A percentile compares a stretch with the other conserved stretches of the same genome.
Evolutionary conservation across 169 alveolate genomes (phyloP).

Genomic region (Plasmodium inui): DNA sequence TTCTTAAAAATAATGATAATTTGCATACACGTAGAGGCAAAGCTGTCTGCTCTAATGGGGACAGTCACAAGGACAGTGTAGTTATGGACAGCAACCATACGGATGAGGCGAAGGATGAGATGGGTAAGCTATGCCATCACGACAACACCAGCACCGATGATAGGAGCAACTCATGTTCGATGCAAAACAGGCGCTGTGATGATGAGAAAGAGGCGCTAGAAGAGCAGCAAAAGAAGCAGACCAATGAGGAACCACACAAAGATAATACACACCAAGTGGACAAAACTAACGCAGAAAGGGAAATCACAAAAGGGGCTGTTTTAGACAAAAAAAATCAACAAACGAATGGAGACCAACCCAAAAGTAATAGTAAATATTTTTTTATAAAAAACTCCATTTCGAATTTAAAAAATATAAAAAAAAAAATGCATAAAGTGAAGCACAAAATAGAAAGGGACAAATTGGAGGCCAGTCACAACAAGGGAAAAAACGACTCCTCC

Average conservation of each 20-base stretch:
- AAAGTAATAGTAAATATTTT: constrained; percentile 34
- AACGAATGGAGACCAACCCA: not conserved
- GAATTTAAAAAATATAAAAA: constrained; percentile 46
- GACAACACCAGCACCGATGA: constrained; percentile 8
- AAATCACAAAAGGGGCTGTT: not conserved
- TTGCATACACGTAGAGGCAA: not conserved
- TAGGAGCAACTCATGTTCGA: not conserved
- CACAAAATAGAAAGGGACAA: not conserved
- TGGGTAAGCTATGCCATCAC: not conserved
- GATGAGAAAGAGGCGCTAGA: not conserved
- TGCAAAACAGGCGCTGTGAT: not conserved
- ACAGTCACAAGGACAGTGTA: not conserved
- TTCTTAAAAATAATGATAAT: not conserved
- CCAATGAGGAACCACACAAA: not conserved
- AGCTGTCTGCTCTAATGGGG: not conserved
- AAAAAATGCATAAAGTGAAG: not conserved
- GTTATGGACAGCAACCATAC: not conserved
- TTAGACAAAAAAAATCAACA: not conserved
- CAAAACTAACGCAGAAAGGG: not conserved
- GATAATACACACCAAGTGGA: not conserved
- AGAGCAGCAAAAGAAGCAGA: not conserved
- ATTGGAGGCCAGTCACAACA: not conserved
- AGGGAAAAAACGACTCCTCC: not conserved
- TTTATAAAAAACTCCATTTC: constrained; percentile 65
- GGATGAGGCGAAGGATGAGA: not conserved